Percentiles rank a stretch among this genome's conserved stretches.
These are phyloP conservation scores for Chlamydomonas schloesseri DNA, from an alignment of 139 green algal species.

Conservation along the genomic window DNA sequence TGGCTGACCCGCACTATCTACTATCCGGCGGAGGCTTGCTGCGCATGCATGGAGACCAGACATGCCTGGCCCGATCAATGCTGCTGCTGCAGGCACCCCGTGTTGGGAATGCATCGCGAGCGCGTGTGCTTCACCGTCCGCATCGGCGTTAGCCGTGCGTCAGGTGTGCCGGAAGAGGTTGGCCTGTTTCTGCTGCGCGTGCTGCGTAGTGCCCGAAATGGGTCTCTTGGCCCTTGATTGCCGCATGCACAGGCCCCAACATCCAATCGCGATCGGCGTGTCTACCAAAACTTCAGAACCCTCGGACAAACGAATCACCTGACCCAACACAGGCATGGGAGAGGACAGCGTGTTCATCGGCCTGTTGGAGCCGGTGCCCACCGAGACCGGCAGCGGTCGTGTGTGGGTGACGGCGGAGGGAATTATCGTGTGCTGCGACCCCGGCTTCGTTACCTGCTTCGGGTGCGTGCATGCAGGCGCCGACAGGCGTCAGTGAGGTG, in stretches of 20 bases:
- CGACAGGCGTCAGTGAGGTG: background rate
- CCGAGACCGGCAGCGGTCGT: background rate
- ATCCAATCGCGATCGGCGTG: no score
- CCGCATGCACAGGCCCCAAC: no score
- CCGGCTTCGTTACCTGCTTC: slow-evolving; percentile 29
- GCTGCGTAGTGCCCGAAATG: background rate
- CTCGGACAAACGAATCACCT: no score
- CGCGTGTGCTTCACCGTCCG: slow-evolving; percentile 12
- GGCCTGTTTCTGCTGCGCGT: no score
- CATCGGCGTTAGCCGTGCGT: background rate
- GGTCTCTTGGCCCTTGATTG: background rate
- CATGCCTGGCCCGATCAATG: no score
- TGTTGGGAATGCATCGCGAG: slow-evolving; percentile 33
- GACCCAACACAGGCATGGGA: background rate
- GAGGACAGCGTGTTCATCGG: slow-evolving; percentile 35
- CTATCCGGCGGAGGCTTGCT: no score
- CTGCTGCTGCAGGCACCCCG: background rate
- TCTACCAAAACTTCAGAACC: no score
- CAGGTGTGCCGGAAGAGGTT: background rate
- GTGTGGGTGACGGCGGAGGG: slow-evolving; percentile 13
- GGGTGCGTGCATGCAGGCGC: background rate
- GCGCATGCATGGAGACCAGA: no score
- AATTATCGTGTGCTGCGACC: slow-evolving; percentile 15
- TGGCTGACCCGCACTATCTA: no score
- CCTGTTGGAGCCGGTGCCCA: slow-evolving; percentile 14